phyloP scores from a whole-genome alignment of 345 rosid species.

The Crucihimalaya himalaica region DNA sequence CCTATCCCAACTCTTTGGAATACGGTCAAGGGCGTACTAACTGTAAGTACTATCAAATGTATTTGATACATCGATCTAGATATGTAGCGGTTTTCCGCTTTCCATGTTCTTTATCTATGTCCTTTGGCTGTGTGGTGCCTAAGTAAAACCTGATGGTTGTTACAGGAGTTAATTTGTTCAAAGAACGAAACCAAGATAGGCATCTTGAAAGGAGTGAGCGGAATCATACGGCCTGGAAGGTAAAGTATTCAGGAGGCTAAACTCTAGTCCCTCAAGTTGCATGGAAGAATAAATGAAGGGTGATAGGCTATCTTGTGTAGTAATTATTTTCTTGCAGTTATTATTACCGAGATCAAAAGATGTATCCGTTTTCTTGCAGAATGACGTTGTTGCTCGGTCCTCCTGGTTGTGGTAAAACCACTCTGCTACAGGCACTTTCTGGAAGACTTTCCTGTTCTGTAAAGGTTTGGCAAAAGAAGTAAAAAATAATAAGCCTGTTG shows the following conservation, averaged over 20 bases:
- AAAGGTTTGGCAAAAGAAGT: conserved; percentile 43
- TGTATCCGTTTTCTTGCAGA: conserved; percentile 33
- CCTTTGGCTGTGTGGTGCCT: neutral
- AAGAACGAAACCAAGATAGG: conserved; percentile 45
- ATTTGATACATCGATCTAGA: neutral
- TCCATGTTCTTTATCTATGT: conserved; percentile 1
- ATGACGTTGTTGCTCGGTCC: conserved; percentile 68
- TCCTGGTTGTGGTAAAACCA: conserved; percentile 70
- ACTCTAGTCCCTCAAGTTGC: neutral
- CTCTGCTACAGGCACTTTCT: conserved; percentile 55
- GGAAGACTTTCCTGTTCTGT: conserved; percentile 53
- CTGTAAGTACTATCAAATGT: conserved; percentile 25
- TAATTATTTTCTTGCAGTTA: neutral
- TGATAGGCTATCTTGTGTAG: neutral
- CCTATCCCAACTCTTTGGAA: conserved; percentile 58
- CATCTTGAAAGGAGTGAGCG: conserved; percentile 62
- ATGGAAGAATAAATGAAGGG: neutral
- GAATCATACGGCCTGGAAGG: conserved; percentile 55
- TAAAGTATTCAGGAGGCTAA: neutral
- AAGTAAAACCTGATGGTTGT: conserved; percentile 3
- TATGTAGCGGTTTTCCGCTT: neutral
- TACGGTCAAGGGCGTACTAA: conserved; percentile 28
- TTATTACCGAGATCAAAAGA: neutral
- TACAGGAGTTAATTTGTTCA: conserved; percentile 29
- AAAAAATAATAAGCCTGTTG: neutral